Evolutionary conservation across 2,329 filamentous ascomycete species (phyloP), one percentile per base, ranked within the genome.

Genomic region (Microcyclospora pomicola): DNA sequence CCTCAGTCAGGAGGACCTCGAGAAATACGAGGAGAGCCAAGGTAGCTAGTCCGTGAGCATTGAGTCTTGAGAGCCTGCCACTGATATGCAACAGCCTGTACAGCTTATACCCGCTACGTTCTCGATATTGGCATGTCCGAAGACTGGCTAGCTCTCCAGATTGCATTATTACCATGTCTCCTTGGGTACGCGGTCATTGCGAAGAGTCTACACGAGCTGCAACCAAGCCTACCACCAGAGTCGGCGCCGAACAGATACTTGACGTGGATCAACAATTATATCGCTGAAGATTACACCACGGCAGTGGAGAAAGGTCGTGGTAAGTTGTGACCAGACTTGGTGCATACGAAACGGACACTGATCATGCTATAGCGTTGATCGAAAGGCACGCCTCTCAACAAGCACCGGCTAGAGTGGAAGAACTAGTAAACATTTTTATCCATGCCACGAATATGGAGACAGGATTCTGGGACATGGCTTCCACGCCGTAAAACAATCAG

Each of bases 221-320:
- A 66, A 64, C n/a, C 80, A 76, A 28, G 52, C 60, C 19, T 24
- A 24, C 37, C 43, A n/a, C 42, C 44, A 24, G 42, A 47, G 1
- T 46, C 43, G 33, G 38, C 36, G 28, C 43, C 48, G 13, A 58
- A 58, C 51, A 64, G 35, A 68, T 96, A 93, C 63, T 91, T 82
- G 80, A 72, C 77, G 33, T 96, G 88, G 88, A 84, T 96, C 47
- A 69, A 87, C 55, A 92, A 84, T 53, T 96, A 95, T 54, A 73
- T 82, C 12, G 81, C 78, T 2, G 77, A 83, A 1, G 82, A 91
- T 55, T 95, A 93, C 48, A 62, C 68, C 1, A 68, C 77, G 44
- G 82, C 83, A 5, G 82, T 92, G 38, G 67, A 66, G 45, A 68
- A 75, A 2, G 84, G 83, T 15, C 75, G 71, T 38, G 75, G 82